Evolutionary conservation across 108 stramenopile genomes (phyloP), one percentile per base, ranked within the genome.

Genomic region (Chaetoceros tenuissimus): DNA sequence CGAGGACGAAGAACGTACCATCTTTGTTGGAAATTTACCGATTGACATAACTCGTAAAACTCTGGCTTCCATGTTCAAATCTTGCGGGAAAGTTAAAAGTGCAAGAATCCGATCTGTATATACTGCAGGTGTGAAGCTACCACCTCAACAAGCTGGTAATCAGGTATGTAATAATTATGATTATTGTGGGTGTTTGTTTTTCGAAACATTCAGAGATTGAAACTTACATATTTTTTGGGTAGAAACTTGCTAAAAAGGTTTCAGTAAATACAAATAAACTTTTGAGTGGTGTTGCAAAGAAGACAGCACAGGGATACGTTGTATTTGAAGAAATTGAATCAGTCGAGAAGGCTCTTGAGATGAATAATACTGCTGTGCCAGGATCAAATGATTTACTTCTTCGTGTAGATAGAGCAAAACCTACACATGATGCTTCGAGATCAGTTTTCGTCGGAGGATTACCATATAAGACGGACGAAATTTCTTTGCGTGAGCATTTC

Each of bases 1-100:
- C 17, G 27, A 3, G 21, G 69, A 59, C 31, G 81, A 86, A 46
- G 59, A 72, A 18, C 55, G 83, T 13, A 91, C 89, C 23, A 73
- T 91, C 28, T 91, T 87, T 65, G 83, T 87, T 1, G 89, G 89
- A 25, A 91, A 91, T 64, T 53, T 91, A 19, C 89, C 89, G 10
- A 40, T 65, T 17, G 60, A 54, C 13, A 80, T 67, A 13, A 79
- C 74, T 7, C 73, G 89, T 29, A 82, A 81, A 56, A 56, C 69
- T 0, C 60, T 91, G 46, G 75, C 68, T 24, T 28, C 55, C 1
- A 67, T 87, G 10, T 87, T 91, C 60, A 69, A 70, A 49, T 52
- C 67, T 13, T 84, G 82, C 29, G 85, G 85, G 1, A 65, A 69
- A 10, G 64, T 91, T 24, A 54, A 64, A 0, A 71, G 67, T 44